Evolutionary conservation across 192 early-diverging fungal genomes (phyloP), one percentile per base, ranked within the genome.

Genomic region (Entomortierella parvispora): DNA sequence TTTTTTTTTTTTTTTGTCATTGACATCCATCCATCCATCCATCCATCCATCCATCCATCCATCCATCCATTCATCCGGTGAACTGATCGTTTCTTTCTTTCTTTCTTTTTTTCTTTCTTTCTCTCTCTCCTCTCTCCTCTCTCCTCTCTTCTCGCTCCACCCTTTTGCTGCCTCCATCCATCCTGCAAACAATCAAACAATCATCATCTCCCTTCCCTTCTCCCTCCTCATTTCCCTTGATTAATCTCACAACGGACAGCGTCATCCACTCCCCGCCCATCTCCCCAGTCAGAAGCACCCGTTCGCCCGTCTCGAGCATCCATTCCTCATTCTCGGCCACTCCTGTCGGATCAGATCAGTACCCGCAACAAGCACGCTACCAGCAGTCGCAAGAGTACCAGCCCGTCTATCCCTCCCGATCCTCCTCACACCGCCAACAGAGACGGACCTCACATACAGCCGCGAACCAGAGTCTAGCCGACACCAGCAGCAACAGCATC

Each of bases 401-500:
- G 10, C 68, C 68, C 10, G 7, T 48, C 0, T 62, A 47, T 44
- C 68, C 60, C 22, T 62, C 68, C 29, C 51, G 60, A 2, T 48
- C 53, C 11, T 59, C 65, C n/a, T 37, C 45, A 37, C 45, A 42
- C 2, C 25, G 18, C 4, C 58, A 46, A 12, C 26, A 14, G 7
- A 23, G 44, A 43, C 22, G 40, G 55, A 0, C 52, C 70, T 5
- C 50, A 25, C 33, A 44, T 57, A 32, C 20, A 56, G 25, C 14
- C 51, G 12, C 11, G 42, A 57, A 44, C 37, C 32, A 20, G 25
- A 58, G 2, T 59, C 61, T 55, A 42, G 52, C 62, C 17, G 62
- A 58, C 54, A 64, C 61, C 4, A 69, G 58, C 33, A 29, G 33
- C 58, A 60, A 26, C 37, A 60, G 54, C 23, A 64, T 25, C 47